Evolutionary conservation across 352 stramenopile genomes (phyloP), one percentile per base, ranked within the genome.

Genomic region (Pythium periplocum): DNA sequence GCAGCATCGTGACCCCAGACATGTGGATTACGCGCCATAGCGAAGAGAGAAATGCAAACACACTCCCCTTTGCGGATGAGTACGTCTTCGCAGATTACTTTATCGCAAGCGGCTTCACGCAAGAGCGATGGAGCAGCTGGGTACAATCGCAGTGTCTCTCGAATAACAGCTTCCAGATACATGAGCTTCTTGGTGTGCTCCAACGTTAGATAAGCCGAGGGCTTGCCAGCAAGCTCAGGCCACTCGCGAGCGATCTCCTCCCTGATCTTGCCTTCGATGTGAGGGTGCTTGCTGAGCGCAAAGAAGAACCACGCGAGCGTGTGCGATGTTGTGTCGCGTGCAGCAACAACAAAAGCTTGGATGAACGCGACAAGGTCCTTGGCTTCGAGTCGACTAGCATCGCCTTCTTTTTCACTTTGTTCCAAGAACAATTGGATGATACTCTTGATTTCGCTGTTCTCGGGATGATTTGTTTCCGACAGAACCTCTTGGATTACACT

Each of bases 271-370:
- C 59, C 55, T 43, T 69, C 51, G 1, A 87, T 67, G 12, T 81
- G 50, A 9, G 83, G 84, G 55, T 93, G 66, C 10, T 69, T 73
- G 47, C 72, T 70, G 4, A 96, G 58, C 53, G 75, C 72, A 49
- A 86, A 78, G 31, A 94, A 67, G 5, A 87, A 56, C 86, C 86
- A 96, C 34, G 61, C 72, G 30, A 95, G 48, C 34, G 81, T 82
- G 48, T 50, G 68, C 1, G 83, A 78, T 1, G 86, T 94, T 0
- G 78, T 95, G 51, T 94, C 86, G 34, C 84, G 74, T 3, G 83
- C 86, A 10, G 75, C 85, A 26, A 85, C 51, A 33, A 96, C 57
- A 45, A 95, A 77, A 8, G 70, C 73, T 4, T 94, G 65, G 4
- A 83, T 62, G n/a, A 96, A 65, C 34, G 92, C 77, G 6, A 68